These are phyloP conservation scores for Acorus calamus DNA, from an alignment of 106 monocot species.

Conservation along the genomic window DNA sequence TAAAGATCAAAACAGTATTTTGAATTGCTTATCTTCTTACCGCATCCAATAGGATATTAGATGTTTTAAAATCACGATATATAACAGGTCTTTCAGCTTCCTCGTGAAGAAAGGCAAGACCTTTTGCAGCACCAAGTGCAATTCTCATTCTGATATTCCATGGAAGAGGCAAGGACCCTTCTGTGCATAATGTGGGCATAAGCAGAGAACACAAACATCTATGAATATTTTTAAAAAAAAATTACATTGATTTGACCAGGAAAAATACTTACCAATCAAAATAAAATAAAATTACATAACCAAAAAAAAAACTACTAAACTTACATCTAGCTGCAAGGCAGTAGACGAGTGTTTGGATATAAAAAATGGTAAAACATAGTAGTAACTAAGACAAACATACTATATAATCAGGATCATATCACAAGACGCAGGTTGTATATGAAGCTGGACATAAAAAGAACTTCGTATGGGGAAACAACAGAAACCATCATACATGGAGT, in stretches of 20 bases:
- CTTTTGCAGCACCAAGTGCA: slow-evolving; percentile 61
- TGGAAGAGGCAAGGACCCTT: slow-evolving; percentile 55
- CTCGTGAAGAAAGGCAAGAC: slow-evolving; percentile 57
- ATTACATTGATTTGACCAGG: not conserved
- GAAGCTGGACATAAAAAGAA: too few relatives aligned
- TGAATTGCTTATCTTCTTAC: slow-evolving; percentile 11
- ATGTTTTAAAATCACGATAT: slow-evolving; percentile 69
- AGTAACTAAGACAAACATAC: too few relatives aligned
- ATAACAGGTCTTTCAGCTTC: slow-evolving; percentile 66
- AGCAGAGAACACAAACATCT: not conserved
- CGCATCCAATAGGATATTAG: slow-evolving; percentile 53
- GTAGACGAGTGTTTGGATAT: too few relatives aligned
- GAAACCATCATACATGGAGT: too few relatives aligned
- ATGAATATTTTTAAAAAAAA: not conserved
- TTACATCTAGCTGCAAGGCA: too few relatives aligned
- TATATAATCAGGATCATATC: too few relatives aligned
- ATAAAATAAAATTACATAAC: too few relatives aligned
- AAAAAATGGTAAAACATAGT: too few relatives aligned
- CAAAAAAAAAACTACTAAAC: too few relatives aligned
- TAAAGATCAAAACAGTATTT: too few relatives aligned
- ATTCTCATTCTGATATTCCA: slow-evolving; percentile 54
- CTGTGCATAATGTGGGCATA: slow-evolving; percentile 3
- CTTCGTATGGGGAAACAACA: too few relatives aligned
- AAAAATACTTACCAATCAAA: not conserved
- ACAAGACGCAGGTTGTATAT: too few relatives aligned